Evolutionary conservation across 139 green algal genomes (phyloP).

Genomic region (Closterium sp.): DNA sequence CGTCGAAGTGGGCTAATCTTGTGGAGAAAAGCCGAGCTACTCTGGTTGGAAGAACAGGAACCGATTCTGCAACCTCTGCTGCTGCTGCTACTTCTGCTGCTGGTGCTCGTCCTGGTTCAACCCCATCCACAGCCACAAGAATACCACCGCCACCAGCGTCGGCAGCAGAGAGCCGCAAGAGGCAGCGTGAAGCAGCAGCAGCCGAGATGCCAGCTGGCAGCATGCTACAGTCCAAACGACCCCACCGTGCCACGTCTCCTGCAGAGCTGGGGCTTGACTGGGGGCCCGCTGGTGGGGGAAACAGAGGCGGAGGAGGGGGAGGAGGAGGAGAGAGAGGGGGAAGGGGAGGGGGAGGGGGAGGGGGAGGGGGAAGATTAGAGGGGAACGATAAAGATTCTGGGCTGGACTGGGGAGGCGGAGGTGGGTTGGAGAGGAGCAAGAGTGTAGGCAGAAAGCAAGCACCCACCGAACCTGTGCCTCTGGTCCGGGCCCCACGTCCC

Average conservation of each 20-base stretch:
- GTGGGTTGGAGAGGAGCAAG: not conserved
- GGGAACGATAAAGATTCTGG: not conserved
- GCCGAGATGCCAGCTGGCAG: not conserved
- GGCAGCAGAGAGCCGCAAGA: not conserved
- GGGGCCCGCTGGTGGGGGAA: not conserved
- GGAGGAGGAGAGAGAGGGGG: not conserved
- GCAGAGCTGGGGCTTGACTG: not conserved
- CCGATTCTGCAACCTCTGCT: too few species aligned
- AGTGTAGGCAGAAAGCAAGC: not conserved
- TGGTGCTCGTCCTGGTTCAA: not conserved
- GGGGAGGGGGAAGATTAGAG: not conserved
- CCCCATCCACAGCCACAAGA: not conserved
- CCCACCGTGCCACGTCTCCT: not conserved
- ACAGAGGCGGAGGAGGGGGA: not conserved
- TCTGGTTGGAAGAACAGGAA: too few species aligned
- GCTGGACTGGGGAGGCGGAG: not conserved
- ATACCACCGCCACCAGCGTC: not conserved
- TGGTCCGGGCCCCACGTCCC: not conserved
- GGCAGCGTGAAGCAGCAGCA: not conserved
- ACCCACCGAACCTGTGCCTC: not conserved
- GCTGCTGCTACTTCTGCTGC: not conserved
- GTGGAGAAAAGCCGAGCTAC: not conserved
- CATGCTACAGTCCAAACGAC: not conserved
- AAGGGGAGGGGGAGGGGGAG: not conserved
- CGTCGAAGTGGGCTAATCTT: not conserved